These are phyloP conservation scores for Cyclotella sp. DNA, from an alignment of 108 stramenopile species.

Conservation along the genomic window DNA sequence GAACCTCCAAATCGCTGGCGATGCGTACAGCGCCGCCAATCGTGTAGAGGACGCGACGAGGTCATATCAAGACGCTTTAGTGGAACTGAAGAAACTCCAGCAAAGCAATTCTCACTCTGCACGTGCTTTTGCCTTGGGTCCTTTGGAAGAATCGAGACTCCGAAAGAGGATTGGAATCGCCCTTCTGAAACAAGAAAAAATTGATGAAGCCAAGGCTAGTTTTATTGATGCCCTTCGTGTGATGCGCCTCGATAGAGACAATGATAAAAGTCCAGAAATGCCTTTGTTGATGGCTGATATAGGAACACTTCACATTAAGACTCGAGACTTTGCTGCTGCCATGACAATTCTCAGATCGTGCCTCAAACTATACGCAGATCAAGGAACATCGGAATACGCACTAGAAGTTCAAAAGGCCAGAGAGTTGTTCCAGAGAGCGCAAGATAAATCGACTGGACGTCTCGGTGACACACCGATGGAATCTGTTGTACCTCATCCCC, in stretches of 20 bases:
- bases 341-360: conserved; percentile 39
- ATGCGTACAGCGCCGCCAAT: conserved; percentile 26
- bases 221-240: conserved; percentile 36
- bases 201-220: conserved; percentile 30
- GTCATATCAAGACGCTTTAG: conserved; percentile 46
- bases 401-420: conserved; percentile 36
- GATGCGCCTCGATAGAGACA: conserved; percentile 27
- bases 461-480: not conserved
- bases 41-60: conserved; percentile 36
- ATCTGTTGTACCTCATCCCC: not conserved
- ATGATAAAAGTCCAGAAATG: conserved; percentile 14
- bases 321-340: conserved; percentile 32
- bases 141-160: conserved; percentile 36
- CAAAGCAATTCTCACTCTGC: not conserved
- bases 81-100: conserved; percentile 23
- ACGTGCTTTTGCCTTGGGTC: not conserved
- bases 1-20: conserved; percentile 36
- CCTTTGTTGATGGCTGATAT: conserved; percentile 39
- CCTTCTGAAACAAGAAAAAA: conserved; percentile 26
- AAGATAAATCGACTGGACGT: conserved; percentile 8
- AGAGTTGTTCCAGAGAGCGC: conserved; percentile 27
- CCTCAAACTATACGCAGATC: conserved; percentile 41
- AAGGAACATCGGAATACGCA: conserved; percentile 34
- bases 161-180: conserved; percentile 33
- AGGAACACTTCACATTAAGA: conserved; percentile 29